These are phyloP conservation scores for Candida maris DNA, from an alignment of 805 yeast species.

Conservation along the genomic window DNA sequence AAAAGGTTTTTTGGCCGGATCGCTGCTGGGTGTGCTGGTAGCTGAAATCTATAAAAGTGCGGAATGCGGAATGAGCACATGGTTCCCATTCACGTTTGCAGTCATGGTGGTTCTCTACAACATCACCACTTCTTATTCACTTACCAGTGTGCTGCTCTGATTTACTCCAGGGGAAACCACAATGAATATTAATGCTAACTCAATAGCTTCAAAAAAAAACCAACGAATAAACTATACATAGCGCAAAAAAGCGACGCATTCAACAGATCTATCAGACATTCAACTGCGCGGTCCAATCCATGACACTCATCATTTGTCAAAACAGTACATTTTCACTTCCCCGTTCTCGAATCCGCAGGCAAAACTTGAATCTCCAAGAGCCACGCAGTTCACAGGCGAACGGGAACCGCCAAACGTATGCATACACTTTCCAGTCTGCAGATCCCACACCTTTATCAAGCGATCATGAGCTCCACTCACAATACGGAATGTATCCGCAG, in stretches of 20 bases:
- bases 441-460: constrained; percentile 88
- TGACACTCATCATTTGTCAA: constrained; percentile 47
- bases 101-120: constrained; percentile 63
- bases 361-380: constrained; percentile 81
- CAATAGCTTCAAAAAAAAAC: no score
- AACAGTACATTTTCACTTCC: constrained; percentile 76
- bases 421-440: constrained; percentile 90
- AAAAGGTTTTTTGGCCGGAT: constrained; percentile 70
- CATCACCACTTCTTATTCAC: constrained; percentile 62
- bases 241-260: no score
- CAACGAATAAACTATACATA: no score
- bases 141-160: constrained; percentile 43
- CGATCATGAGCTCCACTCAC: constrained; percentile 94
- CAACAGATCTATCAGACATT: no score
- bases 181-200: no score
- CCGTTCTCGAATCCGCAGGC: constrained; percentile 92
- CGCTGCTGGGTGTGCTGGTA: constrained; percentile 69
- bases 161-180: constrained; percentile 12
- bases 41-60: constrained; percentile 79
- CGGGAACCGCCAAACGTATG: constrained; percentile 82
- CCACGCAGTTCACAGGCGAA: constrained; percentile 65
- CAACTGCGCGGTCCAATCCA: no score
- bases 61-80: constrained; percentile 81
- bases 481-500: constrained; percentile 92
- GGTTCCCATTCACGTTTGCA: constrained; percentile 90